Evolutionary conservation across 306 rosid genomes (phyloP).

Genomic region (Corylus americana): DNA sequence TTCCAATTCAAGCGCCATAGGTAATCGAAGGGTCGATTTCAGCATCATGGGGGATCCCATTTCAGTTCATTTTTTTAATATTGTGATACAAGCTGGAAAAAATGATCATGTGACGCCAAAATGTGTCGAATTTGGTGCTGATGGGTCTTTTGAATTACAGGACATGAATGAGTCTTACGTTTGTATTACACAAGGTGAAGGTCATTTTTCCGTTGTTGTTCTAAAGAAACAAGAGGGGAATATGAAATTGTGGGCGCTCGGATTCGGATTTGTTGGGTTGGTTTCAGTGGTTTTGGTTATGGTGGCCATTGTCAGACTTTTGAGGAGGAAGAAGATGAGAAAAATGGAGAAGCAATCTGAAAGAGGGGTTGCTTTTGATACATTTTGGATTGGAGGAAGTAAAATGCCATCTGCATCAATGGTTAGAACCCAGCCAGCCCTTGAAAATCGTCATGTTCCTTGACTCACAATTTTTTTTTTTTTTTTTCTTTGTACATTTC

Average conservation of each 20-base stretch:
- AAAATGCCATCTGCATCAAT: conserved; percentile 77
- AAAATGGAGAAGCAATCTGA: conserved; percentile 69
- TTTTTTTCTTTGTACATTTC: conserved; percentile 7
- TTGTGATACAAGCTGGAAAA: conserved; percentile 6
- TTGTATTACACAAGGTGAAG: conserved; percentile 46
- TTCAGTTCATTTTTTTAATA: conserved; percentile 40
- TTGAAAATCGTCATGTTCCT: conserved; percentile 53
- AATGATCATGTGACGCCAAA: conserved; percentile 34
- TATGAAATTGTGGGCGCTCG: conserved; percentile 36
- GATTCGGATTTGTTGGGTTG: conserved; percentile 54
- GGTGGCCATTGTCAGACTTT: conserved; percentile 27
- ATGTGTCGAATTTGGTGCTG: conserved; percentile 55
- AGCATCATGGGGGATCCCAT: conserved; percentile 43
- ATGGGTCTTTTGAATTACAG: conserved; percentile 45
- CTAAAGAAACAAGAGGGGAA: conserved; percentile 18
- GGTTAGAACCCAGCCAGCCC: conserved; percentile 75
- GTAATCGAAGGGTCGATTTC: conserved; percentile 37
- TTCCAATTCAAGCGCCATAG: conserved; percentile 25
- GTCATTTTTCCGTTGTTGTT: conserved; percentile 66
- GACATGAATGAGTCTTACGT: conserved; percentile 46
- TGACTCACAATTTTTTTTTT: conserved; percentile 1
- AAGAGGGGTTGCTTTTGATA: conserved; percentile 54
- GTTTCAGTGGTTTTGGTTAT: conserved; percentile 36
- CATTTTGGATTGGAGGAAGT: conserved; percentile 76
- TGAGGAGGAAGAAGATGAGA: conserved; percentile 40